These are phyloP conservation scores for Talaromyces wortmannii DNA, from an alignment of 495 filamentous ascomycete genomes.

Conservation along the genomic window DNA sequence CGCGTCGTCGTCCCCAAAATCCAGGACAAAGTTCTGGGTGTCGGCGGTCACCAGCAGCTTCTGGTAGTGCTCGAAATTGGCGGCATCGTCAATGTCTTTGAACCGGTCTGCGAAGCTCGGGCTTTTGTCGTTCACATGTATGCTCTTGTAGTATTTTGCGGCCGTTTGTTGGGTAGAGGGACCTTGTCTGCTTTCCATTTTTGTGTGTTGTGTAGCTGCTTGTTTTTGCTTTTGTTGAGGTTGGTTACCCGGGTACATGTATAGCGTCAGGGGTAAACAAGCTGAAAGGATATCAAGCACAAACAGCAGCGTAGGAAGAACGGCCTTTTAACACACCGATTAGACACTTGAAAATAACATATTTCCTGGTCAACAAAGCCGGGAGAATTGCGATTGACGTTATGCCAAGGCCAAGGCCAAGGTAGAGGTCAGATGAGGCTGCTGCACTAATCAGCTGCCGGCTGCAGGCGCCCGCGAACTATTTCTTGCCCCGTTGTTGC, in stretches of 20 bases:
- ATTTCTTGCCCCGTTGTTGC: not conserved
- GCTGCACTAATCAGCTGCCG: not conserved
- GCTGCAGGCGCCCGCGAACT: conserved; percentile 1
- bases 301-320: not conserved
- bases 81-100: conserved; percentile 46
- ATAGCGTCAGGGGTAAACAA: not conserved
- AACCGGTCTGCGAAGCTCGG: conserved; percentile 28
- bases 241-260: too few relatives aligned
- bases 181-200: not conserved
- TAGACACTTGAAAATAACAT: too few relatives aligned
- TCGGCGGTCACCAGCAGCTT: conserved; percentile 22
- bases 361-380: too few relatives aligned
- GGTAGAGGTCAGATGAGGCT: conserved; percentile 5
- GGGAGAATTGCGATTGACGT: not conserved
- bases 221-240: too few relatives aligned
- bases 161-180: conserved; percentile 12
- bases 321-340: not conserved
- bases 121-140: conserved; percentile 4
- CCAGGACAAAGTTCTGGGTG: conserved; percentile 61
- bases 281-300: not conserved
- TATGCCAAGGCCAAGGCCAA: not conserved
- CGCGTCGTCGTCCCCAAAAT: conserved; percentile 60
- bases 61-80: conserved; percentile 35
- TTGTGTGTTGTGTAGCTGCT: not conserved
- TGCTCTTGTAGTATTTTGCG: conserved; percentile 30